Percentiles rank a stretch among this genome's conserved stretches.
phyloP scores from a whole-genome alignment of 2,329 filamentous ascomycete genomes.

The Penicillium thymicola region DNA sequence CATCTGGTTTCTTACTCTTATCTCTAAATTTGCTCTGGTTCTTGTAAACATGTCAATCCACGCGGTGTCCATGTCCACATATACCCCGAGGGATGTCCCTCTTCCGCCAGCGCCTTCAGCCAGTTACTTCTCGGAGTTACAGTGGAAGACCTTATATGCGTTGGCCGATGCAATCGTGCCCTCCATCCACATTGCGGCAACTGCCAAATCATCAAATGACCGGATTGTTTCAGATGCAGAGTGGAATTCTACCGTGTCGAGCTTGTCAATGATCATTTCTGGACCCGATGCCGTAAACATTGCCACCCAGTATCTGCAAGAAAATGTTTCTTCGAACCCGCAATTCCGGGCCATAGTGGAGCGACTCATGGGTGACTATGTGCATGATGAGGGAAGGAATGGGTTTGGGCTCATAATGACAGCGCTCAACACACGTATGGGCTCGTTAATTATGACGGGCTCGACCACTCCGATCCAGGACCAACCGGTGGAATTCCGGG shows the following conservation, averaged over 20 bases:
- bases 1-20: not conserved
- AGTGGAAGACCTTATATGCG: slow-evolving; percentile 59
- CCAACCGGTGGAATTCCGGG: slow-evolving; percentile 54
- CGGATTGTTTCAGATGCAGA: slow-evolving; percentile 41
- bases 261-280: slow-evolving; percentile 26
- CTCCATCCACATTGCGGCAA: slow-evolving; percentile 44
- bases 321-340: slow-evolving; percentile 48
- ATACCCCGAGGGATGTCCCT: slow-evolving; percentile 40
- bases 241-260: slow-evolving; percentile 40
- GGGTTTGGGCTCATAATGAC: slow-evolving; percentile 53
- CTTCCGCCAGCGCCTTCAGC: slow-evolving; percentile 48
- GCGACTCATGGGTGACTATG: slow-evolving; percentile 48
- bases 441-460: slow-evolving; percentile 57
- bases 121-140: slow-evolving; percentile 51
- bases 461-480: slow-evolving; percentile 53
- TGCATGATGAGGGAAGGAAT: slow-evolving; percentile 49
- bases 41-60: not conserved
- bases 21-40: not conserved
- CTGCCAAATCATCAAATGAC: slow-evolving; percentile 32
- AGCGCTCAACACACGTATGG: slow-evolving; percentile 53
- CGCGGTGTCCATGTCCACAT: not conserved
- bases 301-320: slow-evolving; percentile 47
- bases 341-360: slow-evolving; percentile 50
- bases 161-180: slow-evolving; percentile 58
- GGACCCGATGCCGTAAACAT: slow-evolving; percentile 35